Conservation (phyloP, 2,329 filamentous ascomycete species). For the Fusarium anguioides region DNA sequence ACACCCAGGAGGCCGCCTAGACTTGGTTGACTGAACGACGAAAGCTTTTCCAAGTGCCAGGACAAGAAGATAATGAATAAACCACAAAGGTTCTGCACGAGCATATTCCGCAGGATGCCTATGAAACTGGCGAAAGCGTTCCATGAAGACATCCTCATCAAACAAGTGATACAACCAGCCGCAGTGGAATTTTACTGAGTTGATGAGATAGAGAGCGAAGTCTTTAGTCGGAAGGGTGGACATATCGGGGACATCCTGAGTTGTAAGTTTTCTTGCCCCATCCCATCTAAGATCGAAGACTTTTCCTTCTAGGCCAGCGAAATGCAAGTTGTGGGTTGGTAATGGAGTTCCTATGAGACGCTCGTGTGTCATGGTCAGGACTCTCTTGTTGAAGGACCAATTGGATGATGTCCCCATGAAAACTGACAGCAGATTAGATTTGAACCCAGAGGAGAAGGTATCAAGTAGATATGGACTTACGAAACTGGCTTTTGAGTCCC, state of each 20-base stretch:
- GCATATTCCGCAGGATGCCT: conserved; percentile 1
- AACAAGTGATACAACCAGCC: conserved; percentile 31
- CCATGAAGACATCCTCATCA: conserved; percentile 34
- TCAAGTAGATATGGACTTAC: not conserved
- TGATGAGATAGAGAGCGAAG: conserved; percentile 38
- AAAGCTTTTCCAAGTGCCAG: conserved; percentile 38
- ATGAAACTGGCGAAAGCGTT: conserved; percentile 30
- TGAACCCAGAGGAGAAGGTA: not conserved
- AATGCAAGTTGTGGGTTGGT: conserved; percentile 25
- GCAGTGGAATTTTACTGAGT: conserved; percentile 39
- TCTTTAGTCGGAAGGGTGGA: conserved; percentile 22
- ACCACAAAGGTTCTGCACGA: conserved; percentile 23
- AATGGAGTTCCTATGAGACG: conserved; percentile 27
- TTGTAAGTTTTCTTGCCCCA: not conserved
- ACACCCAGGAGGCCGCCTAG: conserved; percentile 20
- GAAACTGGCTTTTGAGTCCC: conserved; percentile 11
- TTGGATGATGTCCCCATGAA: conserved; percentile 39
- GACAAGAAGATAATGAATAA: conserved; percentile 36
- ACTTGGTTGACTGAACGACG: conserved; percentile 34
- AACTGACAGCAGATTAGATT: conserved; percentile 1
- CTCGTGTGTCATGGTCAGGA: conserved; percentile 36
- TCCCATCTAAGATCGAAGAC: conserved; percentile 33
- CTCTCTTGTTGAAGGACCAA: conserved; percentile 38
- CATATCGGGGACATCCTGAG: conserved; percentile 6
- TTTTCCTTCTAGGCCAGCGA: conserved; percentile 27